phyloP scores from a whole-genome alignment of 2,329 filamentous ascomycete species.

The Claviceps monticola region DNA sequence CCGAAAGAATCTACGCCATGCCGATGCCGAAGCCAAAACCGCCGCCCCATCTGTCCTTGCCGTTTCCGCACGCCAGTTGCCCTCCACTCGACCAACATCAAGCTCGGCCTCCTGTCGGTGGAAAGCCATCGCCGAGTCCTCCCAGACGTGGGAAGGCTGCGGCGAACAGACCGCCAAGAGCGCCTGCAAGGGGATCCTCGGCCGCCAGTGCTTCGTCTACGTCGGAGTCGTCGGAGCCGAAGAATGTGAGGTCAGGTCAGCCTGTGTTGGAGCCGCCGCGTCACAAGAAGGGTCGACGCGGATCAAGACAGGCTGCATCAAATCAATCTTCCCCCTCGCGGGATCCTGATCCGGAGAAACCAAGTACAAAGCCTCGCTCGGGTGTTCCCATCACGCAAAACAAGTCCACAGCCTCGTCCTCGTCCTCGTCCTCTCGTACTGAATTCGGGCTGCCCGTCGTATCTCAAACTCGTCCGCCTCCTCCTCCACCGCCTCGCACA shows the following conservation, averaged over 20 bases:
- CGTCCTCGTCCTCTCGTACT: constrained; percentile 5
- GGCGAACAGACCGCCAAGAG: constrained; percentile 9
- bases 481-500: constrained; percentile 3
- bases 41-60: constrained; percentile 7
- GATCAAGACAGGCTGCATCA: constrained; percentile 5
- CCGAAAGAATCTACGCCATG: constrained; percentile 4
- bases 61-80: background rate
- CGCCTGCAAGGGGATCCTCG: constrained; percentile 10
- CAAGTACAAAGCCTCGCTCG: constrained; percentile 8
- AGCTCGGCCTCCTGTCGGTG: background rate
- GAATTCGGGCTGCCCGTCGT: constrained; percentile 7
- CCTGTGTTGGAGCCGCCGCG: constrained; percentile 15
- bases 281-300: background rate
- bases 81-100: background rate
- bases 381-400: background rate
- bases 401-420: background rate
- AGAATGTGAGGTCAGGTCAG: constrained; percentile 19
- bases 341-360: constrained; percentile 15
- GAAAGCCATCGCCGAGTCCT: background rate
- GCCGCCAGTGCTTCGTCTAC: constrained; percentile 8
- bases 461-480: background rate
- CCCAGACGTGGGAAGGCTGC: background rate
- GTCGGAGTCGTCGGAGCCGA: constrained; percentile 17
- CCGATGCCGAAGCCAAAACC: constrained; percentile 9
- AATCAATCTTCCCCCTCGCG: constrained; percentile 12